Conservation (phyloP, 176 grass and related monocot species). For the Calamus simplicifolius region DNA sequence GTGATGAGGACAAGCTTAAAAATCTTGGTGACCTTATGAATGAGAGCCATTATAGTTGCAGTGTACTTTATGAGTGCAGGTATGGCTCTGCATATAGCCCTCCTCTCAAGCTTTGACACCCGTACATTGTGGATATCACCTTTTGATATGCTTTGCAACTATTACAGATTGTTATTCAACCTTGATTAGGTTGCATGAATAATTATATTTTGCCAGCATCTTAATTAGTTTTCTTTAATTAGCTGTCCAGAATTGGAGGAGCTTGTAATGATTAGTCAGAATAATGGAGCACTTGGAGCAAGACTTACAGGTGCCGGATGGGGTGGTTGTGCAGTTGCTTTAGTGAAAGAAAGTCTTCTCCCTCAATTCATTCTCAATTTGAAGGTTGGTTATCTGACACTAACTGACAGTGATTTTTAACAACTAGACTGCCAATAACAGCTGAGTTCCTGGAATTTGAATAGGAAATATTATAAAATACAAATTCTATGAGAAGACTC, state of each 20-base stretch:
- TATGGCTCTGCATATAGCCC: conserved; percentile 3
- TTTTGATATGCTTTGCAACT: too few relatives aligned
- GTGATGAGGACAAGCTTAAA: conserved; percentile 65
- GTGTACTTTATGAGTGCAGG: conserved; percentile 94
- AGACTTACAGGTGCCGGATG: conserved; percentile 90
- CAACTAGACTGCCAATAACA: too few relatives aligned
- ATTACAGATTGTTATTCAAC: too few relatives aligned
- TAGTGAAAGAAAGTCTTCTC: conserved; percentile 78
- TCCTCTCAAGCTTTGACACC: too few relatives aligned
- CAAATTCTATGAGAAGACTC: too few relatives aligned
- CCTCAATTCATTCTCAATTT: conserved; percentile 87
- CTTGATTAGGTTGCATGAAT: too few relatives aligned
- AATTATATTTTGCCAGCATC: too few relatives aligned
- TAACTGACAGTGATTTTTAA: too few relatives aligned
- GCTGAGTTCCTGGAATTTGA: too few relatives aligned
- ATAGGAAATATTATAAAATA: too few relatives aligned
- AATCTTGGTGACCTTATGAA: conserved; percentile 87
- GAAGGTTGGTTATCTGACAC: conserved; percentile 39
- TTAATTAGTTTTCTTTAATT: background rate
- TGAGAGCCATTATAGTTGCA: conserved; percentile 86
- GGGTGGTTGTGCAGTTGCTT: conserved; percentile 82
- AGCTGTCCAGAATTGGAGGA: conserved; percentile 96
- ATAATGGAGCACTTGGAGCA: conserved; percentile 77
- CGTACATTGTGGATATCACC: too few relatives aligned
- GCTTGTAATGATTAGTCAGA: conserved; percentile 73